These are phyloP conservation scores for Berberis thunbergii DNA, from an alignment of 164 flowering plant genomes.

Conservation along the genomic window DNA sequence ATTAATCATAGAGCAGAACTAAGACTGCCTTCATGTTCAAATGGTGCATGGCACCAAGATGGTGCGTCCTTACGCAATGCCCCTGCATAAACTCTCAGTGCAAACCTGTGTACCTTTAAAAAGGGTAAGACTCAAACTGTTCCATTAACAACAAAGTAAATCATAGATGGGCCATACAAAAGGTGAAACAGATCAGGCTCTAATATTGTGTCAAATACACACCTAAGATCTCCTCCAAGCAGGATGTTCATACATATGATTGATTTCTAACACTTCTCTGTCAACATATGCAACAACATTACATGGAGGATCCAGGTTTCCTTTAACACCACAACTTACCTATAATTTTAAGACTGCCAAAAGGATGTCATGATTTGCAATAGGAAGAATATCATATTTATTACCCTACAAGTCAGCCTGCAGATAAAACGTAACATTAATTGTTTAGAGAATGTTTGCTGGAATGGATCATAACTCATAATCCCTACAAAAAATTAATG, in stretches of 20 bases:
- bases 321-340: conserved; percentile 66
- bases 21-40: conserved; percentile 90
- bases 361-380: neutral
- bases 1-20: conserved; percentile 32
- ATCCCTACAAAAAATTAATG: no score
- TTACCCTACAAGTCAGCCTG: conserved; percentile 45
- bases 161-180: neutral
- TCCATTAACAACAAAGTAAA: conserved; percentile 1
- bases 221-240: conserved; percentile 92
- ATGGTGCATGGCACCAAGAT: conserved; percentile 83
- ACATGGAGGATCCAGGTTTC: conserved; percentile 77
- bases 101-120: conserved; percentile 54
- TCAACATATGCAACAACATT: conserved; percentile 85
- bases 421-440: conserved; percentile 6
- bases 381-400: neutral
- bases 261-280: conserved; percentile 57
- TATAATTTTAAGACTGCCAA: conserved; percentile 12
- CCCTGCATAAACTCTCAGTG: conserved; percentile 51
- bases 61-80: conserved; percentile 65
- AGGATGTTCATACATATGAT: conserved; percentile 74
- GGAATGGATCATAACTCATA: no score
- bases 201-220: conserved; percentile 7
- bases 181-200: neutral
- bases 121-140: conserved; percentile 9
- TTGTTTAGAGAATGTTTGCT: neutral